Base-by-base conservation (phyloP, 352 stramenopile species). In the Globisporangium paroecandrum region DNA sequence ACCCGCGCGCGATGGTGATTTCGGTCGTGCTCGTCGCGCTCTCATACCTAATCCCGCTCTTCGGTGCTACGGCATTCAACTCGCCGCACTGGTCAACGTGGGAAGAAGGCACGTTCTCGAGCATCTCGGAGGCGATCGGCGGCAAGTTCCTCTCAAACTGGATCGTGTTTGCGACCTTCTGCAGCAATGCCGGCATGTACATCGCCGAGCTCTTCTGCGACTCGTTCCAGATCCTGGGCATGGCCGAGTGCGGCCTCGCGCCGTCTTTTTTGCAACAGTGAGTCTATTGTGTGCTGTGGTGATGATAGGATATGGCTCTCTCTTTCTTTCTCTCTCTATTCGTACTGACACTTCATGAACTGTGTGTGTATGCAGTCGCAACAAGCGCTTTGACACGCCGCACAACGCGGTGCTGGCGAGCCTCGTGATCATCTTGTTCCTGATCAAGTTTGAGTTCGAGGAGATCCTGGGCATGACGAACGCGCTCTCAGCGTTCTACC, bases 141-240 rank as follows among this genome's bases (percentile, higher is more conserved):
- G 85, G 94, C 41, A 70, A 77, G 9, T 97, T 90, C 79, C 78
- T 99, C 3, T 87, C 83, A 55, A 84, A 76, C 4, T 98, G 94
- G 89, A 86, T 96, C 47, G 80, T 98, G 20, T 74, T 97, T 43
- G 86, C 92, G 22, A 89, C 91, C 2, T 90, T 93, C 55, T 85
- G 94, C 49, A 91, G 81, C 57, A 98, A 97, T 69, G 78, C 97
- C 38, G 94, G 89, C 22, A 82, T 98, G 69, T 98, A 97, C 74
- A 87, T 97, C 72, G 87, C 92, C 6, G 94, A 98, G 75, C 90
- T 99, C 58, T 96, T 87, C n/a, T 83, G 79, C 7, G 95, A 98
- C 77, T 86, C 92, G 34, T 98, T 93, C 66, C 90, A 98, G 74
- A 70, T 98, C 25, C 72, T 79, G 32, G 80, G 77, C 29, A 89